These are phyloP conservation scores for Fusarium avenaceum DNA, from an alignment of 2,329 filamentous ascomycete genomes.

Conservation along the genomic window DNA sequence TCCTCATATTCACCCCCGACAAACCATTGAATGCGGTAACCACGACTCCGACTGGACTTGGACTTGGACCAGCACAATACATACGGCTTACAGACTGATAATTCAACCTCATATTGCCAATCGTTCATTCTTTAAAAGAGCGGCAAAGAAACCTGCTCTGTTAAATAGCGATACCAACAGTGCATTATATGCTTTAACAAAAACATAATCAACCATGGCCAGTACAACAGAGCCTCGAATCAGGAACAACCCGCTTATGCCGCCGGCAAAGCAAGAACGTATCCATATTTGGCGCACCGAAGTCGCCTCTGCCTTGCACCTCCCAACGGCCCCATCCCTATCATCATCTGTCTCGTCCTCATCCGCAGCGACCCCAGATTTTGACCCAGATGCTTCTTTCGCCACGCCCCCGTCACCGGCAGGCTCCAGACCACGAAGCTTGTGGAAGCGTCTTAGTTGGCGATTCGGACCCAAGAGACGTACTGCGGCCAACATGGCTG, in stretches of 20 bases:
- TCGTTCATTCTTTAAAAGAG: not conserved
- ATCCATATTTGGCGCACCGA: slow-evolving; percentile 66
- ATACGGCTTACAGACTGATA: slow-evolving; percentile 9
- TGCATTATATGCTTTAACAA: not conserved
- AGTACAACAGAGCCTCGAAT: slow-evolving; percentile 11
- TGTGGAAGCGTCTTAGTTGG: slow-evolving; percentile 50
- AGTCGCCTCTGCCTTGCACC: slow-evolving; percentile 56
- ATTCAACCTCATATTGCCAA: slow-evolving; percentile 6
- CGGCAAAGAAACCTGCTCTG: not conserved
- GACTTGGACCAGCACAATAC: slow-evolving; percentile 18
- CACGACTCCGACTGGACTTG: slow-evolving; percentile 22
- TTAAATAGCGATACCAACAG: not conserved
- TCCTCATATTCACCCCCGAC: slow-evolving; percentile 1
- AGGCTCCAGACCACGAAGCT: slow-evolving; percentile 33
- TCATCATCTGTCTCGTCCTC: slow-evolving; percentile 54
- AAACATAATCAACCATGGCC: slow-evolving; percentile 27
- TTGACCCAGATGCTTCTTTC: slow-evolving; percentile 33
- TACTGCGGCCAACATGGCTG: slow-evolving; percentile 37
- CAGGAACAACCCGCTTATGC: slow-evolving; percentile 48
- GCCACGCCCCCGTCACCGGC: slow-evolving; percentile 35
- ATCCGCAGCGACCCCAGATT: slow-evolving; percentile 42
- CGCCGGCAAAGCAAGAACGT: slow-evolving; percentile 55
- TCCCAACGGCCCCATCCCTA: slow-evolving; percentile 50
- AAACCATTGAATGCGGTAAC: slow-evolving; percentile 5
- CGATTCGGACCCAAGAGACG: slow-evolving; percentile 45